Base-by-base conservation (phyloP, 768 basidiomycete genomes). In the Leccinum truebloodii region DNA sequence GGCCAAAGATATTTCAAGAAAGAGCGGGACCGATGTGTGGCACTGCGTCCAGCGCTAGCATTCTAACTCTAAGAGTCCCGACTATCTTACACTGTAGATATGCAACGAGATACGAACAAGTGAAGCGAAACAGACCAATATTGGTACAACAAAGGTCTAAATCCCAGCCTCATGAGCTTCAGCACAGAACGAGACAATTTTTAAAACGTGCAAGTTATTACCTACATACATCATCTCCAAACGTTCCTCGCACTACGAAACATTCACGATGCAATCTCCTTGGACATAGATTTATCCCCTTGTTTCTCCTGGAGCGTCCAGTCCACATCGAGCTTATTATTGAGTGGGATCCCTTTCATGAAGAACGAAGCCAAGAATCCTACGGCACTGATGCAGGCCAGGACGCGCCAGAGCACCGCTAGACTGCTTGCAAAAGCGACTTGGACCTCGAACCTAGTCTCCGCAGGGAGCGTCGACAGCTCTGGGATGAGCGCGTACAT, bases 401-500 rank as follows among this genome's bases (percentile, higher is more conserved):
- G 69, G 2, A 76, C 69, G 14, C 73, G 62, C 82, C 82, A 85
- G n/a, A 81, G 58, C 3, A 71, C 63, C 1, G 64, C 51, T 55
- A 85, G 65, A 51, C 77, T 76, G 0, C 63, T 69, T 3, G 77
- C 75, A 64, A 82, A 83, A 13, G 81, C 81, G 4, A 59, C 73
- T 32, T 72, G 72, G 1, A 83, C 80, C 58, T 78, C 62, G 2
- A 32, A 59, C 28, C 61, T 60, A 18, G 80, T 66, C 4, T 77
- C 71, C 28, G 76, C 68, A 2, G 67, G 63, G 12, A 84, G 73
- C 0, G n/a, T 26, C 6, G 61, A 56, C 22, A 85, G 79, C 14
- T 67, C 52, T 1, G 82, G 81, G 55, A 85, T 83, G 28, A 77
- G 73, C 0, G 80, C 71, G 63, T 79, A 84, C 14, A 77, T 72